A percentile compares a stretch with the other conserved stretches of the same genome.
phyloP scores from a whole-genome alignment of 2,329 filamentous ascomycete species.

The Penicillium thymicola region DNA sequence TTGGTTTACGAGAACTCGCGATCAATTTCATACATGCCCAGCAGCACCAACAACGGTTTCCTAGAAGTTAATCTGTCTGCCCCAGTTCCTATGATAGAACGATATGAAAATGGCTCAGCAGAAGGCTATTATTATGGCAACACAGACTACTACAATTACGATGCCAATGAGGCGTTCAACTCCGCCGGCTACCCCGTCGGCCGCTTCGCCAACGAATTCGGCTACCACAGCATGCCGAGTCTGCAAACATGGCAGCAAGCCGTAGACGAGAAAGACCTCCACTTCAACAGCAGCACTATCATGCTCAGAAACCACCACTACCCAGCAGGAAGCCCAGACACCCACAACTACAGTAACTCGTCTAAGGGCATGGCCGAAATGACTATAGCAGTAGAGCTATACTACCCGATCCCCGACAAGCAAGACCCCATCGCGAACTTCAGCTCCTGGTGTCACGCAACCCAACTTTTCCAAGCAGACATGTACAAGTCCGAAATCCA shows the following conservation, averaged over 20 bases:
- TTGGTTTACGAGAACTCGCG: slow-evolving; percentile 57
- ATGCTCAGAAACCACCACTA: slow-evolving; percentile 60
- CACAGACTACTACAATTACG: slow-evolving; percentile 61
- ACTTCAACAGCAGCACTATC: slow-evolving; percentile 57
- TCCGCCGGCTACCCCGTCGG: slow-evolving; percentile 55
- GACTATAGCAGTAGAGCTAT: slow-evolving; percentile 54
- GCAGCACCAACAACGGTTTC: slow-evolving; percentile 60
- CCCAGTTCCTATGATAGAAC: slow-evolving; percentile 52
- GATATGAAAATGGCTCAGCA: slow-evolving; percentile 54
- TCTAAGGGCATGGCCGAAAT: slow-evolving; percentile 51
- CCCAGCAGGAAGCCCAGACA: slow-evolving; percentile 49
- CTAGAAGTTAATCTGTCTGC: slow-evolving; percentile 53
- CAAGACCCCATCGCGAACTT: slow-evolving; percentile 56
- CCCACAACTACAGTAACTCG: slow-evolving; percentile 42
- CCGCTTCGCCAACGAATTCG: slow-evolving; percentile 63
- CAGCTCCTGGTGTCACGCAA: slow-evolving; percentile 59
- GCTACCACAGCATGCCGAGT: slow-evolving; percentile 61
- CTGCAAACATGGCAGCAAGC: slow-evolving; percentile 58
- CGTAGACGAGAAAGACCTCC: slow-evolving; percentile 49
- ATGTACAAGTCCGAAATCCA: slow-evolving; percentile 60
- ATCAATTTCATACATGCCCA: slow-evolving; percentile 60
- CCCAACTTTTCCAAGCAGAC: slow-evolving; percentile 63
- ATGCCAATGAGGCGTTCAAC: slow-evolving; percentile 53
- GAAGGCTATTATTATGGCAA: slow-evolving; percentile 56
- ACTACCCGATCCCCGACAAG: slow-evolving; percentile 57